Evolutionary conservation across 306 rosid species (phyloP).

Genomic region (Citrullus colocynthis): DNA sequence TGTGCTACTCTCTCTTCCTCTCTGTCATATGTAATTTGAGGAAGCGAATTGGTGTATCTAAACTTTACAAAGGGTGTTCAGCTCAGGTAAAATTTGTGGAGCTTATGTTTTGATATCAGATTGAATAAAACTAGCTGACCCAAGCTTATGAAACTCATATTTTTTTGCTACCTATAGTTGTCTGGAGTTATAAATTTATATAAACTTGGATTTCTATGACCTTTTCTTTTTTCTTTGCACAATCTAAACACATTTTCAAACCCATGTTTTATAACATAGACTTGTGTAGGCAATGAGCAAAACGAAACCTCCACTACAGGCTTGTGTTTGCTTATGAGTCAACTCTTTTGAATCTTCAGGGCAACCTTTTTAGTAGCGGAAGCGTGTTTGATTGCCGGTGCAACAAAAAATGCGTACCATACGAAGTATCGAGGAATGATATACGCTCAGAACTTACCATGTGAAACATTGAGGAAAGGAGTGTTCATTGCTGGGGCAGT

Average conservation of each 20-base stretch:
- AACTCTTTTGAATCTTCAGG: constrained; percentile 23
- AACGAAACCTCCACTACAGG: not conserved
- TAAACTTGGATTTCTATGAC: not conserved
- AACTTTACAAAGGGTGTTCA: not conserved
- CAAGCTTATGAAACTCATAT: not conserved
- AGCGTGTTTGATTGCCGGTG: constrained; percentile 85
- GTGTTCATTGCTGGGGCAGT: constrained; percentile 75
- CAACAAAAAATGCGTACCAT: constrained; percentile 84
- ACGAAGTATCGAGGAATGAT: constrained; percentile 68
- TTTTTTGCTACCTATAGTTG: not conserved
- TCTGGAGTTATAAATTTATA: not conserved
- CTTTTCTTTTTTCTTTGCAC: not conserved
- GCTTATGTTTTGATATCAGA: not conserved
- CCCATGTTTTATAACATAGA: not conserved
- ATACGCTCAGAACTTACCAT: constrained; percentile 70
- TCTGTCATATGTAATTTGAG: not conserved
- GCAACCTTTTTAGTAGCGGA: constrained; percentile 70
- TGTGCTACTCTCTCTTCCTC: not conserved
- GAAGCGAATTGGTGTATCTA: not conserved
- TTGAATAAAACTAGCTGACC: not conserved
- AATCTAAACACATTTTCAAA: not conserved
- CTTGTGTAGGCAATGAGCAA: not conserved
- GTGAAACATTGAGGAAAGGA: constrained; percentile 82
- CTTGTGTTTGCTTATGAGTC: not conserved
- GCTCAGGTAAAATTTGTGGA: not conserved